Evolutionary conservation across 78 protist genomes (phyloP).

Genomic region (Planoprotostelium fungivorum): DNA sequence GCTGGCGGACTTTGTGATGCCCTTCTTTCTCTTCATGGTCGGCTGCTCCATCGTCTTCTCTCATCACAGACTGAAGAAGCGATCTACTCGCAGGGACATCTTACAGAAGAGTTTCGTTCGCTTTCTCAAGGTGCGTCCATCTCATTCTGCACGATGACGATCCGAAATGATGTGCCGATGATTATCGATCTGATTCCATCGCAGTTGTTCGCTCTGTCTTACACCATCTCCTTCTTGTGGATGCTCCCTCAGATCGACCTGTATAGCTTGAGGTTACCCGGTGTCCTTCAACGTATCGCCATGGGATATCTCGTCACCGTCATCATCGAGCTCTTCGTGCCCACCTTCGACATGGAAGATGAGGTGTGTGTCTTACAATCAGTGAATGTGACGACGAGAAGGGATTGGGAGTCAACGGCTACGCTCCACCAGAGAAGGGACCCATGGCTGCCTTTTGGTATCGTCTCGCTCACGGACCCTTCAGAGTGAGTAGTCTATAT

Average conservation of each 20-base stretch:
- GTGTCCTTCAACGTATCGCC: conserved; percentile 2
- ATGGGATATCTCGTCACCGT: conserved; percentile 1
- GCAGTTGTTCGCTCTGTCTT: background rate
- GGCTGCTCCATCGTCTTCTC: background rate
- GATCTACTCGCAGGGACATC: background rate
- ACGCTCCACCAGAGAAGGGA: background rate
- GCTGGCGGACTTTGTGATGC: conserved; percentile 13
- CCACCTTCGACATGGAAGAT: background rate
- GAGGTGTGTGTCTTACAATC: background rate
- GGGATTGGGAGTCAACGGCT: background rate
- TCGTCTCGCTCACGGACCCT: background rate
- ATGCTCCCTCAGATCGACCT: background rate
- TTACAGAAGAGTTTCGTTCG: background rate
- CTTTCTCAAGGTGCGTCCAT: background rate
- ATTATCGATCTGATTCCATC: background rate
- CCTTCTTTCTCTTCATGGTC: conserved; percentile 2
- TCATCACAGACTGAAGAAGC: background rate
- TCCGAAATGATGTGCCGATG: background rate
- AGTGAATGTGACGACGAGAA: background rate
- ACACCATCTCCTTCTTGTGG: background rate
- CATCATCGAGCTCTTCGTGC: background rate
- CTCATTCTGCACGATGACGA: background rate
- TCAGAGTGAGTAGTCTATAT: too few species aligned
- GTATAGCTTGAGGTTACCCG: background rate
- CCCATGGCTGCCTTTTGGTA: background rate